Conservation (phyloP, 108 stramenopile species). For the Skeletonema marinoi region DNA sequence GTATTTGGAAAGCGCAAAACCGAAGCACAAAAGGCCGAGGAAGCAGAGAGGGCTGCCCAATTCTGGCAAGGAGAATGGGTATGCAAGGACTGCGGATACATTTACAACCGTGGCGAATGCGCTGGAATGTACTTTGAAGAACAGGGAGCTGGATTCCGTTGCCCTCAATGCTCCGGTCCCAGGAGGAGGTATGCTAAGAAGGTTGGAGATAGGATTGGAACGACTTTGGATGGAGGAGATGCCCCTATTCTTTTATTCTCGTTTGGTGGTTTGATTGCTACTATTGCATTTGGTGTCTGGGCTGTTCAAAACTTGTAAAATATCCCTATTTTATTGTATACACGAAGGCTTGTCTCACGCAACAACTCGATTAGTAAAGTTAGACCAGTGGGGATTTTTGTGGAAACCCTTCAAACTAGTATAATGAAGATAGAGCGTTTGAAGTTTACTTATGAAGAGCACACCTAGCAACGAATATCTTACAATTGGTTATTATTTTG, state of each 20-base stretch:
- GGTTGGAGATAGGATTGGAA: conserved; percentile 94
- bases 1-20: conserved; percentile 87
- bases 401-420: neutral
- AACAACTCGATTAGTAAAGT: no score
- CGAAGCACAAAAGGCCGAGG: conserved; percentile 65
- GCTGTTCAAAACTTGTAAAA: conserved; percentile 87
- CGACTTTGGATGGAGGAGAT: conserved; percentile 96
- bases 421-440: neutral
- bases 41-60: conserved; percentile 55
- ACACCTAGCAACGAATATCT: neutral
- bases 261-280: conserved; percentile 89
- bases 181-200: conserved; percentile 98
- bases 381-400: no score
- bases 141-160: conserved; percentile 92
- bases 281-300: conserved; percentile 91
- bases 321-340: neutral
- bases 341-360: neutral
- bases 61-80: conserved; percentile 99
- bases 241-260: conserved; percentile 93
- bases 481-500: neutral
- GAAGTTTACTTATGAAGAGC: neutral
- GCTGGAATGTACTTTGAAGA: conserved; percentile 95
- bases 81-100: conserved; percentile 97
- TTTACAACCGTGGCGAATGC: conserved; percentile 93
- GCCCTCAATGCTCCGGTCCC: conserved; percentile 97